Percentiles rank a stretch among this genome's conserved stretches.
These are phyloP conservation scores for Metschnikowia hibisci DNA, from an alignment of 805 yeast species.

Conservation along the genomic window DNA sequence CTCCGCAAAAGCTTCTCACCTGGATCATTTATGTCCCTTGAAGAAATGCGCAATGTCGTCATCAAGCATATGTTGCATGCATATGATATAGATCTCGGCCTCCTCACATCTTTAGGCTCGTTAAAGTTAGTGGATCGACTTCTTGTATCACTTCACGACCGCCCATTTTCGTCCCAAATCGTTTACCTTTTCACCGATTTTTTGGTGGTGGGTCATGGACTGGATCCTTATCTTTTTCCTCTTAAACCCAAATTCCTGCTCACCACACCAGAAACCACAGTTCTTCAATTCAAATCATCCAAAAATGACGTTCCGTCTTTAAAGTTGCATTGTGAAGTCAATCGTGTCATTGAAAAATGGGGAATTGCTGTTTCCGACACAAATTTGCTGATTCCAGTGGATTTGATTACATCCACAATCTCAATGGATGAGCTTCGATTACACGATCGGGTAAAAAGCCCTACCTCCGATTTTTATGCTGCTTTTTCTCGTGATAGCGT, in stretches of 20 bases:
- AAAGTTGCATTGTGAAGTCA: constrained; percentile 26
- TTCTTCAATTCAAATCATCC: constrained; percentile 18
- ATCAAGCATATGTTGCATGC: constrained; percentile 26
- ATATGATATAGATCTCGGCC: constrained; percentile 23
- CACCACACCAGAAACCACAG: constrained; percentile 23
- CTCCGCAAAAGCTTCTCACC: constrained; percentile 5
- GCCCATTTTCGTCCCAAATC: constrained; percentile 7
- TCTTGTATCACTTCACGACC: constrained; percentile 19
- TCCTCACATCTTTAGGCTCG: constrained; percentile 30
- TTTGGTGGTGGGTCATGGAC: constrained; percentile 24
- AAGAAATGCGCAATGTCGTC: constrained; percentile 24
- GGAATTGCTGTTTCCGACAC: constrained; percentile 38
- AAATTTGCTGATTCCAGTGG: constrained; percentile 29
- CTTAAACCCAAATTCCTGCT: constrained; percentile 12
- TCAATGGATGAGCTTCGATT: neutral
- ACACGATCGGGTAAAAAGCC: too few species aligned
- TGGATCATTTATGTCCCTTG: constrained; percentile 2
- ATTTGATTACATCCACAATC: constrained; percentile 25
- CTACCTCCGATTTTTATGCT: neutral
- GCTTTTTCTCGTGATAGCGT: constrained; percentile 4
- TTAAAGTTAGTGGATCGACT: constrained; percentile 36
- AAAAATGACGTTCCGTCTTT: constrained; percentile 11
- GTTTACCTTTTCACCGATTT: constrained; percentile 35
- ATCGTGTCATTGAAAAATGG: constrained; percentile 42
- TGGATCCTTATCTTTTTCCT: constrained; percentile 11